These are phyloP conservation scores for Phialophora chinensis DNA, from an alignment of 2,329 filamentous ascomycete species.

Conservation along the genomic window DNA sequence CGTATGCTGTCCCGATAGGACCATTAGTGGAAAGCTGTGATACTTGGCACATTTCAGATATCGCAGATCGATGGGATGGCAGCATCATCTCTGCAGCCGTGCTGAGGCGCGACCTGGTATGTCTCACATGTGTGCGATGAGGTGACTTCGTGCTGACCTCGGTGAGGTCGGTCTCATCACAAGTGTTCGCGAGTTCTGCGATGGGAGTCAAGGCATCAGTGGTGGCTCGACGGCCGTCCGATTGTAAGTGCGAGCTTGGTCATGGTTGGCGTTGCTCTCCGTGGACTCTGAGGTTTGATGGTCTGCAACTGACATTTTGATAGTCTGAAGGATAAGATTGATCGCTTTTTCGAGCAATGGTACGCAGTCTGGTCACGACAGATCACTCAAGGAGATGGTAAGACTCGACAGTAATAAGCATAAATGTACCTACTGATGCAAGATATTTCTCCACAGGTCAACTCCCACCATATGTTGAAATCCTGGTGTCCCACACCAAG, in stretches of 20 bases:
- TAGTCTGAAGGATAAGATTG: slow-evolving; percentile 61
- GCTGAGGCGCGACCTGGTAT: slow-evolving; percentile 68
- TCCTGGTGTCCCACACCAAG: slow-evolving; percentile 73
- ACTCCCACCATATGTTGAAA: slow-evolving; percentile 75
- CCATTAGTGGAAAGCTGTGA: slow-evolving; percentile 71
- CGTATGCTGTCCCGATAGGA: slow-evolving; percentile 71
- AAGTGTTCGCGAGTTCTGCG: slow-evolving; percentile 46
- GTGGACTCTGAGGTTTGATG: not conserved
- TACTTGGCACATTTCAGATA: slow-evolving; percentile 68
- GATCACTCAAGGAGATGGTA: slow-evolving; percentile 61
- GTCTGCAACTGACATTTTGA: slow-evolving; percentile 2
- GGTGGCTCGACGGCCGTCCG: slow-evolving; percentile 45
- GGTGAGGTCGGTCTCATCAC: slow-evolving; percentile 40
- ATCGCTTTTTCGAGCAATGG: slow-evolving; percentile 71
- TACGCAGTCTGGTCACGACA: slow-evolving; percentile 66
- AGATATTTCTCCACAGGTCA: not conserved
- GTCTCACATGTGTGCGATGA: not conserved
- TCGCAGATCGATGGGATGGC: slow-evolving; percentile 71
- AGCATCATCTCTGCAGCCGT: slow-evolving; percentile 75
- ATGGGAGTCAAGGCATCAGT: slow-evolving; percentile 46
- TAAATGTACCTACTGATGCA: not conserved
- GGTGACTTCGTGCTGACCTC: slow-evolving; percentile 2
- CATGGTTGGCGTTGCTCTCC: not conserved
- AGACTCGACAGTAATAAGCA: slow-evolving; percentile 26
- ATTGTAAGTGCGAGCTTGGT: slow-evolving; percentile 19